Evolutionary conservation across 2,329 filamentous ascomycete genomes (phyloP).

Genomic region (Colletotrichum liaoningense): DNA sequence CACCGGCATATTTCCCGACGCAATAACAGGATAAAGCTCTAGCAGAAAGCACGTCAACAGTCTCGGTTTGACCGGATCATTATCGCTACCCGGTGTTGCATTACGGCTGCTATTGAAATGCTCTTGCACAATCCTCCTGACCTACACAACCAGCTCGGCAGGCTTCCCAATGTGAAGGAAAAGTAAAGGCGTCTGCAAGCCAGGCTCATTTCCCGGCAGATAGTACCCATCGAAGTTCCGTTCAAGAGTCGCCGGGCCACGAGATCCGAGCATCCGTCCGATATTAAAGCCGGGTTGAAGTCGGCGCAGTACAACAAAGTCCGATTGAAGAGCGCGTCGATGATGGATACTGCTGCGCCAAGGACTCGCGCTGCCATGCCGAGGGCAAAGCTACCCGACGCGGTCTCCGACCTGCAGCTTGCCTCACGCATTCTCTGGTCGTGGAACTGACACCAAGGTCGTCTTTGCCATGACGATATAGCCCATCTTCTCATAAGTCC

Average conservation of each 20-base stretch:
- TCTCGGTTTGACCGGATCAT: slow-evolving; percentile 4
- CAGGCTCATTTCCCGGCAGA: slow-evolving; percentile 17
- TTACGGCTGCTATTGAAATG: background rate
- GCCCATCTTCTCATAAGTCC: slow-evolving; percentile 15
- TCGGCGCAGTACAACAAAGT: slow-evolving; percentile 10
- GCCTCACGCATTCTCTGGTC: slow-evolving; percentile 11
- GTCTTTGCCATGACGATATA: background rate
- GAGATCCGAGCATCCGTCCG: slow-evolving; percentile 16
- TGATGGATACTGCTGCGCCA: background rate
- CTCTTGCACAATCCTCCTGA: background rate
- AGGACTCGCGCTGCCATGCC: slow-evolving; percentile 11
- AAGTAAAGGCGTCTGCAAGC: slow-evolving; percentile 9
- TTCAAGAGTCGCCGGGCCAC: slow-evolving; percentile 9
- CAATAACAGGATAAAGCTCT: background rate
- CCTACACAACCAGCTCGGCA: background rate
- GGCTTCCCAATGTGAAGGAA: slow-evolving; percentile 2
- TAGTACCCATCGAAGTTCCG: slow-evolving; percentile 11
- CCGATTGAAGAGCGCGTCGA: background rate
- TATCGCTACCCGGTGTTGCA: background rate
- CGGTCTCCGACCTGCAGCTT: slow-evolving; percentile 7
- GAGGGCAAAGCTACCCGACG: slow-evolving; percentile 11
- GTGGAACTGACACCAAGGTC: background rate
- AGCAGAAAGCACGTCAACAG: background rate
- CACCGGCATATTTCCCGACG: background rate
- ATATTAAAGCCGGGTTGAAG: slow-evolving; percentile 5